Conservation (phyloP, 2,329 filamentous ascomycete species). For the Exophiala spinifera region DNA sequence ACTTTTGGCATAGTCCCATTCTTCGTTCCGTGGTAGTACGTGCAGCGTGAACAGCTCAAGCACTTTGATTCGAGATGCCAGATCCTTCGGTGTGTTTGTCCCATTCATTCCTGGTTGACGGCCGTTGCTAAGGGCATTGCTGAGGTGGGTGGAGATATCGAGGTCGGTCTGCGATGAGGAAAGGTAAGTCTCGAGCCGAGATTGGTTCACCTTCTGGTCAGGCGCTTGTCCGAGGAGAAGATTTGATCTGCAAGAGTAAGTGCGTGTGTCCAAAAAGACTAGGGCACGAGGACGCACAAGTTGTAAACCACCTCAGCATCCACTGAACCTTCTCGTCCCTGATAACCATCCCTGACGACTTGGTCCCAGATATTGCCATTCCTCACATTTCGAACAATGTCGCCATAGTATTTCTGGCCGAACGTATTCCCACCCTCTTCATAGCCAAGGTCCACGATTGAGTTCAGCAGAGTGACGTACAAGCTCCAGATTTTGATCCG, state of each 20-base stretch:
- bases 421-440: slow-evolving; percentile 89
- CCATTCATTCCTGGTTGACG: slow-evolving; percentile 52
- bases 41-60: slow-evolving; percentile 94
- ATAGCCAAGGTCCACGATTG: slow-evolving; percentile 80
- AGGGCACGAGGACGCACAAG: slow-evolving; percentile 37
- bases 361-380: slow-evolving; percentile 95
- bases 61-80: slow-evolving; percentile 82
- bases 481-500: slow-evolving; percentile 96
- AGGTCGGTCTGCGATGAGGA: slow-evolving; percentile 71
- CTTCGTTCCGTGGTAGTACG: slow-evolving; percentile 85
- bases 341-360: slow-evolving; percentile 81
- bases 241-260: slow-evolving; percentile 63
- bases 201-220: slow-evolving; percentile 79
- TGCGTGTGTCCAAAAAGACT: neutral
- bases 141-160: slow-evolving; percentile 59
- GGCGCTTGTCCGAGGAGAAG: slow-evolving; percentile 86
- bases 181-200: slow-evolving; percentile 82
- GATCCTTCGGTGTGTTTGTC: slow-evolving; percentile 77
- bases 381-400: slow-evolving; percentile 76
- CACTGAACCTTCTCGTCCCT: slow-evolving; percentile 81
- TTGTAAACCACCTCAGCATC: slow-evolving; percentile 82
- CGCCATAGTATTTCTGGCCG: slow-evolving; percentile 79
- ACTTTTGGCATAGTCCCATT: slow-evolving; percentile 92
- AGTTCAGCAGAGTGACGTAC: slow-evolving; percentile 89
- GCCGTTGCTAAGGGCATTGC: slow-evolving; percentile 37